Conservation (phyloP, 2,329 filamentous ascomycete genomes). For the Fusarium annulatum region DNA sequence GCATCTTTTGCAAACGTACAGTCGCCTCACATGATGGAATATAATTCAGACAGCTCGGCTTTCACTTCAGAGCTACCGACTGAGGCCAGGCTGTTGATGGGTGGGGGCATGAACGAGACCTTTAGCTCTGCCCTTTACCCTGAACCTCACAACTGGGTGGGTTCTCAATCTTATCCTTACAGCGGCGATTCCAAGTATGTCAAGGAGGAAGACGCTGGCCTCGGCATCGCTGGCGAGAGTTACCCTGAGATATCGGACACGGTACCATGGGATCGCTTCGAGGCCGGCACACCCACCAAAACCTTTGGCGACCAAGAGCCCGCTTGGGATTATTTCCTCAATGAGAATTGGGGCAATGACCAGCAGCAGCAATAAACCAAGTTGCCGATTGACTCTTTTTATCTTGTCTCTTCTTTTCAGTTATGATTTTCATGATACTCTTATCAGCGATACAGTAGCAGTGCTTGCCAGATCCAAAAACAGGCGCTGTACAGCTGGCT, state of each 20-base stretch:
- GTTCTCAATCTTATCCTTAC: slow-evolving; percentile 10
- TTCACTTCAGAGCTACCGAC: slow-evolving; percentile 57
- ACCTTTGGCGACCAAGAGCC: slow-evolving; percentile 42
- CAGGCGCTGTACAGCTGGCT: slow-evolving; percentile 1
- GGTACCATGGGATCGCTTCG: slow-evolving; percentile 19
- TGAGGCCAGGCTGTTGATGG: slow-evolving; percentile 56
- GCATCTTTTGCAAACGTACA: slow-evolving; percentile 24
- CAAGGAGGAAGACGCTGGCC: slow-evolving; percentile 20
- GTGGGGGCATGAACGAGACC: slow-evolving; percentile 17
- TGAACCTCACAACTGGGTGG: slow-evolving; percentile 18
- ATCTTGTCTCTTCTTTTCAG: neutral
- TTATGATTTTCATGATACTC: slow-evolving; percentile 34
- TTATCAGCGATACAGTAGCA: neutral
- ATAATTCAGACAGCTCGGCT: slow-evolving; percentile 45
- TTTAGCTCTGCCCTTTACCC: slow-evolving; percentile 19
- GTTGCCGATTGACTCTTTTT: neutral
- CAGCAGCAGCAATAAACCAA: slow-evolving; percentile 26
- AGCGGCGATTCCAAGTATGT: slow-evolving; percentile 19
- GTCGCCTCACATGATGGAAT: slow-evolving; percentile 38
- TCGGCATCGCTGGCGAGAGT: slow-evolving; percentile 1
- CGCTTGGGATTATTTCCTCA: slow-evolving; percentile 48
- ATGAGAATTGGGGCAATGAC: slow-evolving; percentile 44
- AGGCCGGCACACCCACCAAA: slow-evolving; percentile 9
- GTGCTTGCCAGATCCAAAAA: slow-evolving; percentile 4
- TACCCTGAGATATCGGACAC: slow-evolving; percentile 23